A percentile compares a stretch with the other conserved stretches of the same genome.
Evolutionary conservation across 2,329 filamentous ascomycete species (phyloP).

Genomic region (Fusarium lyarnte): DNA sequence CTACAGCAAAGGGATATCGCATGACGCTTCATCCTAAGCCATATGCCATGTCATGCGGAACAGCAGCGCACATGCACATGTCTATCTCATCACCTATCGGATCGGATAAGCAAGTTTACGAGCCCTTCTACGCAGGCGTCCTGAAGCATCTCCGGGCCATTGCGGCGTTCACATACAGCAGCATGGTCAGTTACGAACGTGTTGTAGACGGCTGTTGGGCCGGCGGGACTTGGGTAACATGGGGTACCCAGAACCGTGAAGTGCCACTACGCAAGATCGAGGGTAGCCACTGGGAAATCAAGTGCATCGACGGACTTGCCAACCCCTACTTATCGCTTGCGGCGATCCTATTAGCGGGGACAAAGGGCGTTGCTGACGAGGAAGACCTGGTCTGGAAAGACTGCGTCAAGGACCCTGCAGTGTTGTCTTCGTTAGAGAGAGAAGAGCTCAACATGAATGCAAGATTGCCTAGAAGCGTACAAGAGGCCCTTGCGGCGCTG

Average conservation of each 20-base stretch:
- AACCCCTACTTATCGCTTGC: slow-evolving; percentile 75
- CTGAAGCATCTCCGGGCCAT: slow-evolving; percentile 72
- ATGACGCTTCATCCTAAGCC: slow-evolving; percentile 81
- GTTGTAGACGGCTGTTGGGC: slow-evolving; percentile 77
- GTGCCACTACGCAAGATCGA: slow-evolving; percentile 74
- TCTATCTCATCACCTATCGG: slow-evolving; percentile 65
- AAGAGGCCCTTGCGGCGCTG: slow-evolving; percentile 64
- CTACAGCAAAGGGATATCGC: slow-evolving; percentile 68
- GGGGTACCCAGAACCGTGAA: slow-evolving; percentile 86
- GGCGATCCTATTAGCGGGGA: slow-evolving; percentile 47
- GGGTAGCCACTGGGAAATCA: slow-evolving; percentile 79
- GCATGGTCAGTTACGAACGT: slow-evolving; percentile 74
- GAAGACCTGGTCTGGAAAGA: slow-evolving; percentile 61
- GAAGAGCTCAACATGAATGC: slow-evolving; percentile 61
- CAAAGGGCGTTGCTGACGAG: slow-evolving; percentile 38
- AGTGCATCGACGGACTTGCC: slow-evolving; percentile 79
- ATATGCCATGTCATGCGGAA: slow-evolving; percentile 65
- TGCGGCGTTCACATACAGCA: slow-evolving; percentile 74
- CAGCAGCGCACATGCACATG: slow-evolving; percentile 75
- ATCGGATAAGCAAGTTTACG: slow-evolving; percentile 58
- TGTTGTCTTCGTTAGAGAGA: slow-evolving; percentile 58
- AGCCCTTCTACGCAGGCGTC: slow-evolving; percentile 77
- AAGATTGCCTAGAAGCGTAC: slow-evolving; percentile 64
- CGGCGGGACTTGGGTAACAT: slow-evolving; percentile 80
- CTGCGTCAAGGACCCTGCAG: slow-evolving; percentile 63